Percentiles rank a stretch among this genome's conserved stretches.
Conservation (phyloP, 1,284 basidiomycete genomes). For the Apiotrichum brassicae region DNA sequence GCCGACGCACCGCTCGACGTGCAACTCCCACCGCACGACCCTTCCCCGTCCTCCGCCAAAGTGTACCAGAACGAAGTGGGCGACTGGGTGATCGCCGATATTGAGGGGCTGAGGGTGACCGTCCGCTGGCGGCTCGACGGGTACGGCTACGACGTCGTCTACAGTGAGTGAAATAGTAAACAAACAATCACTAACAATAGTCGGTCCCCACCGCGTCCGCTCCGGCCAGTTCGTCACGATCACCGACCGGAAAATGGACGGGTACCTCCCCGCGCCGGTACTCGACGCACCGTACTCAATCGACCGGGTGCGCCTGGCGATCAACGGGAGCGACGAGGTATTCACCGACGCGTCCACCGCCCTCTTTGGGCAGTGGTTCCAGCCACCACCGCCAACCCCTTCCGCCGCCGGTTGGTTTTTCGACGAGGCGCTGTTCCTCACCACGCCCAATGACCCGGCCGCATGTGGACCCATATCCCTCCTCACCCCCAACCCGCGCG, state of each 20-base stretch:
- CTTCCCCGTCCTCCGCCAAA: constrained; percentile 61
- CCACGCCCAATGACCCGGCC: neutral
- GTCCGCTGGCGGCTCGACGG: constrained; percentile 72
- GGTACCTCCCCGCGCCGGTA: constrained; percentile 50
- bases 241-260: constrained; percentile 54
- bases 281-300: constrained; percentile 16
- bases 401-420: constrained; percentile 1
- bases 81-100: constrained; percentile 62
- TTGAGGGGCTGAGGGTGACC: constrained; percentile 62
- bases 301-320: constrained; percentile 15
- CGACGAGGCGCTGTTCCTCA: constrained; percentile 2
- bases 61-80: constrained; percentile 55
- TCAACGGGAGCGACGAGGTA: neutral
- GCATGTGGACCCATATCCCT: neutral
- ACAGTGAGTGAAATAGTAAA: constrained; percentile 53
- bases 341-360: constrained; percentile 33
- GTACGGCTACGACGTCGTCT: constrained; percentile 76
- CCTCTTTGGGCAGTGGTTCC: constrained; percentile 8
- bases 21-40: constrained; percentile 57
- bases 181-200: constrained; percentile 45
- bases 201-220: constrained; percentile 72
- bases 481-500: neutral
- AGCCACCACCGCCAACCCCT: neutral
- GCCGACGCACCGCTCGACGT: constrained; percentile 47
- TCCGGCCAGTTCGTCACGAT: constrained; percentile 74